These are phyloP conservation scores for Aspergillus eucalypticola DNA, from an alignment of 2,329 filamentous ascomycete genomes.

Conservation along the genomic window DNA sequence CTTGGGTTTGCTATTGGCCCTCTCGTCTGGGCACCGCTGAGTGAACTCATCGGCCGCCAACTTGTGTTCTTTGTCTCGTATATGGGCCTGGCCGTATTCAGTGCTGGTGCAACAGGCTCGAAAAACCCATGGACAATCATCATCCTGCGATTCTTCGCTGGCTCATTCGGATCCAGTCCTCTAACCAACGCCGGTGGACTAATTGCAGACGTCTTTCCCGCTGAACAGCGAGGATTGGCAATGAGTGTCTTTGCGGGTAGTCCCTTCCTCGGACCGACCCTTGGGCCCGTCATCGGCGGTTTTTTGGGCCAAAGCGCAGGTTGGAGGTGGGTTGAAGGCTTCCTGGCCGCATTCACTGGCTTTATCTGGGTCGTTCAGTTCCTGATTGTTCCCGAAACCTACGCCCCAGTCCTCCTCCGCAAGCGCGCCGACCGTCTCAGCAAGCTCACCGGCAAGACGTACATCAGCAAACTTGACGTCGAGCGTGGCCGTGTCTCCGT, in stretches of 20 bases:
- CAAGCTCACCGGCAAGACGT: slow-evolving; percentile 27
- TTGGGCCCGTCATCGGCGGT: slow-evolving; percentile 33
- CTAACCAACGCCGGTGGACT: slow-evolving; percentile 47
- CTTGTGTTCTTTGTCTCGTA: slow-evolving; percentile 56
- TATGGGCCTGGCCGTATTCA: slow-evolving; percentile 58
- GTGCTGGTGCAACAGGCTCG: slow-evolving; percentile 57
- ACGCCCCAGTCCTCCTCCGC: slow-evolving; percentile 32
- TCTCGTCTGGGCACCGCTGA: slow-evolving; percentile 65
- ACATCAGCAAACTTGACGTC: slow-evolving; percentile 28
- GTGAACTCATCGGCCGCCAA: slow-evolving; percentile 64
- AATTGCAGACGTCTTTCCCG: slow-evolving; percentile 60
- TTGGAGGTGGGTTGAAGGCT: slow-evolving; percentile 35
- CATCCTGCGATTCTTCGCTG: slow-evolving; percentile 65
- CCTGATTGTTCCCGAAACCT: slow-evolving; percentile 31
- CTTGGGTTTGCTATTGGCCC: slow-evolving; percentile 63
- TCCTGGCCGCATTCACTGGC: slow-evolving; percentile 32
- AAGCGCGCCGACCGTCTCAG: slow-evolving; percentile 28
- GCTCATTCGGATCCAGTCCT: slow-evolving; percentile 60
- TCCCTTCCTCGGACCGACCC: slow-evolving; percentile 55
- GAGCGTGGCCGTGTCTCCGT: slow-evolving; percentile 26
- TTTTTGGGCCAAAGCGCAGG: slow-evolving; percentile 32
- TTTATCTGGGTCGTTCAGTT: slow-evolving; percentile 29
- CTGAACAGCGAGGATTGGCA: slow-evolving; percentile 55
- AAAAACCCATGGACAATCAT: slow-evolving; percentile 60
- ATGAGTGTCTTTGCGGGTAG: slow-evolving; percentile 66